Evolutionary conservation across 1,139 yeast genomes (phyloP), one percentile per base, ranked within the genome.

Genomic region (Yamadazyma atlantica): DNA sequence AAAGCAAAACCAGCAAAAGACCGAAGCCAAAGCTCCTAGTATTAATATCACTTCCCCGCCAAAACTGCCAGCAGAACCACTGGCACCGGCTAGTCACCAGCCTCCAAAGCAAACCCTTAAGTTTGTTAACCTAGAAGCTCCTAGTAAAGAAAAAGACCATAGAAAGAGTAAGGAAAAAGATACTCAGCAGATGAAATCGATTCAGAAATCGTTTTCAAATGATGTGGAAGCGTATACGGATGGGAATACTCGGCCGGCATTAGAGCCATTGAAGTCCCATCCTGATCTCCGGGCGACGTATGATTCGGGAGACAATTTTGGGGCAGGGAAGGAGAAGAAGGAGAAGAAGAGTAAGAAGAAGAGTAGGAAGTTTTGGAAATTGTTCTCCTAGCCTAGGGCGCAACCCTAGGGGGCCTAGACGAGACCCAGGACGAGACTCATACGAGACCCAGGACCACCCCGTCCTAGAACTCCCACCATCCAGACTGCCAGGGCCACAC

Each of bases 201-300:
- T 62, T 34, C 55, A 53, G 33, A 63, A 63, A 40, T 62, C 62
- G 2, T 48, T 58, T 31, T 61, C 69, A 2, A 57, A 62, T 39
- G 68, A 62, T n/a, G 65, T 54, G 16, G 38, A 43, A 8, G 17
- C 37, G 25, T 18, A 31, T 16, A 19, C 29, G 4, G 21, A 6
- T 23, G 54, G 60, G 60, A 33, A 58, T n/a, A 15, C 24, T 13
- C 19, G 68, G 14, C 73, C 69, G 2, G 51, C 34, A 12, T 43
- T 63, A 29, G 69, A 62, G 46, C 72, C 75, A 1, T 48, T 57
- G 23, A 65, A 64, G 41, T 67, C 74, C 5, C 75, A 68, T 41
- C 75, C 75, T 1, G 69, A 64, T 38, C 51, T 67, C 24, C 57
- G 53, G 8, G 38, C 42, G 8, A 26, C 38, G 11, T 35, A 34